Conservation (phyloP, 73 alveolate genomes). For the Effrenium voratum region DNA sequence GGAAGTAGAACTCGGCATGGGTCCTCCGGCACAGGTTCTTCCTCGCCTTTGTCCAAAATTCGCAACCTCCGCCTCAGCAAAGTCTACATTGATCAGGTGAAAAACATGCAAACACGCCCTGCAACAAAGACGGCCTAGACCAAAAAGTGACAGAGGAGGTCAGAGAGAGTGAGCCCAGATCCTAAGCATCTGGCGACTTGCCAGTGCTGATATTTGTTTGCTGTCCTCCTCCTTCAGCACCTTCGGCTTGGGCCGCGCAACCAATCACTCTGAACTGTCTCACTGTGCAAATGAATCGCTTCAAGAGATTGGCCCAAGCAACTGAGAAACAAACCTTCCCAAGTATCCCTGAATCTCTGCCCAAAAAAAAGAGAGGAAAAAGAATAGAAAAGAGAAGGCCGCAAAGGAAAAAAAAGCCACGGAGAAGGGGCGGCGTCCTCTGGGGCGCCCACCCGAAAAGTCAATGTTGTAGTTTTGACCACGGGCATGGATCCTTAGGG, state of each 20-base stretch:
- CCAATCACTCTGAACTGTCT: too few relatives aligned
- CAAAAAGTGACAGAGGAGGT: background rate
- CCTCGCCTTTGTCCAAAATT: constrained; percentile 66
- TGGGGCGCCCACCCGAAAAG: constrained; percentile 30
- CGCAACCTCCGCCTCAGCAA: constrained; percentile 61
- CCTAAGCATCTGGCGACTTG: background rate
- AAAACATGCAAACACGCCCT: background rate
- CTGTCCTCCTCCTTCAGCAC: constrained; percentile 57
- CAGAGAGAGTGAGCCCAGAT: background rate
- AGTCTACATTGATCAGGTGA: background rate
- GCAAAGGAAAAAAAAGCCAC: too few relatives aligned
- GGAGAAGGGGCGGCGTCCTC: too few relatives aligned
- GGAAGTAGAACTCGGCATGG: background rate
- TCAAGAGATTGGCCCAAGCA: too few relatives aligned
- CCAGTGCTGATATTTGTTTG: constrained; percentile 84
- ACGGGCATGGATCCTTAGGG: constrained; percentile 87
- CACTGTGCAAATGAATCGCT: too few relatives aligned
- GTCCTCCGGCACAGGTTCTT: constrained; percentile 66
- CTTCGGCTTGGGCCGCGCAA: background rate
- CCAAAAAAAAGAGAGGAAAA: too few relatives aligned
- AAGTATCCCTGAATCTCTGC: too few relatives aligned
- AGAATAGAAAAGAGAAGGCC: too few relatives aligned
- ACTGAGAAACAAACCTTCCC: too few relatives aligned
- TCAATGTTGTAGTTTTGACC: constrained; percentile 82
- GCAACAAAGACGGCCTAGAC: background rate